Evolutionary conservation across 129 eudicot species (phyloP).

Genomic region (Scalesia atractyloides): DNA sequence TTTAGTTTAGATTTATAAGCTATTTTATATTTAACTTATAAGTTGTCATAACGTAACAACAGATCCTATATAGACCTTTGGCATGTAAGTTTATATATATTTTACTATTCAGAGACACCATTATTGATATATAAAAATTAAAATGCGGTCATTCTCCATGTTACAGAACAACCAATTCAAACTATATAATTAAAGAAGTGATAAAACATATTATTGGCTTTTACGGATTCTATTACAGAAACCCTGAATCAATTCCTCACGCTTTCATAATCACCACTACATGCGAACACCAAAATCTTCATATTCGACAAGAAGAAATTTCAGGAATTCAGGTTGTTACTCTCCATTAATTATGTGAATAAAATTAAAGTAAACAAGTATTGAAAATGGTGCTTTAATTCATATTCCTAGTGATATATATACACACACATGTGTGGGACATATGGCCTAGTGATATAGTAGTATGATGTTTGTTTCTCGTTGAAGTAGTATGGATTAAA

Average conservation of each 20-base stretch:
- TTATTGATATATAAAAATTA: neutral
- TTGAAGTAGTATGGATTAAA: too few relatives aligned
- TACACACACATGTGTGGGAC: too few relatives aligned
- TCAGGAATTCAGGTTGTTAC: too few relatives aligned
- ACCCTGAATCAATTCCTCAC: too few relatives aligned
- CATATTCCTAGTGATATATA: neutral
- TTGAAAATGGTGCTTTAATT: neutral
- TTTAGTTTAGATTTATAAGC: neutral
- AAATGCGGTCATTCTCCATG: neutral
- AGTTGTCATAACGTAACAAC: neutral
- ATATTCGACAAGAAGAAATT: too few relatives aligned
- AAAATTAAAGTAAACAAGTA: neutral
- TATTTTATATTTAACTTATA: neutral
- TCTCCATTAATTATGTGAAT: too few relatives aligned
- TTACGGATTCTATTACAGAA: too few relatives aligned
- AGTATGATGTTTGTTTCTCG: too few relatives aligned
- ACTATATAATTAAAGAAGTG: neutral
- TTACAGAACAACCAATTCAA: neutral
- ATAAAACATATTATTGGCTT: neutral
- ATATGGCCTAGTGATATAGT: too few relatives aligned
- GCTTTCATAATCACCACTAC: too few relatives aligned
- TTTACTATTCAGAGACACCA: neutral
- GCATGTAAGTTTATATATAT: neutral
- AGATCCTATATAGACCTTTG: neutral
- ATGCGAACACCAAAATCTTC: too few relatives aligned